These are phyloP conservation scores for Flaveria ramosissima DNA, from an alignment of 129 eudicot genomes.

Conservation along the genomic window DNA sequence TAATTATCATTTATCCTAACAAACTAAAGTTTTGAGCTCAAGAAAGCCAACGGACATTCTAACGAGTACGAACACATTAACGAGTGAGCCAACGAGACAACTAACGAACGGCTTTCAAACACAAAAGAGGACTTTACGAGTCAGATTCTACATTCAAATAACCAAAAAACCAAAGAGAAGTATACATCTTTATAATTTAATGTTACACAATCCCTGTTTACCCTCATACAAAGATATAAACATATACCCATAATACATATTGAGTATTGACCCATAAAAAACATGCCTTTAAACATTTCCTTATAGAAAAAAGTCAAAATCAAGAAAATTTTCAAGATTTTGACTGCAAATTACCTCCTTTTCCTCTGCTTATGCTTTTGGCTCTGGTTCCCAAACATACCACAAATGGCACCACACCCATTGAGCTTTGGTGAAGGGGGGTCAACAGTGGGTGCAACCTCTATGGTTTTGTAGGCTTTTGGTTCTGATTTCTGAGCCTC, in stretches of 20 bases:
- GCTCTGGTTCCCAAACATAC: constrained; percentile 51
- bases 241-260: background rate
- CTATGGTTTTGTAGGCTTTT: constrained; percentile 45
- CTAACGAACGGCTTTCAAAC: background rate
- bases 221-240: constrained; percentile 7
- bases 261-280: background rate
- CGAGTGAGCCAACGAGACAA: no score
- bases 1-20: no score
- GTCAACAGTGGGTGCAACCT: constrained; percentile 54
- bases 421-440: constrained; percentile 82
- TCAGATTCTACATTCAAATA: constrained; percentile 13
- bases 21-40: no score
- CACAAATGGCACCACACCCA: constrained; percentile 54
- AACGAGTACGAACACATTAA: no score
- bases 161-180: background rate
- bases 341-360: constrained; percentile 22
- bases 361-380: constrained; percentile 35
- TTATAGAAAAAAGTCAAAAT: background rate
- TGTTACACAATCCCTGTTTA: constrained; percentile 23
- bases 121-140: constrained; percentile 12
- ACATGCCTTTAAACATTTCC: background rate
- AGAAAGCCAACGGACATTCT: no score
- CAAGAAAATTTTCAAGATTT: constrained; percentile 27
- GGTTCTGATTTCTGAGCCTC: constrained; percentile 32
- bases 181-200: constrained; percentile 4